phyloP scores from a whole-genome alignment of 2,329 filamentous ascomycete genomes.

The Venturia pyrina region DNA sequence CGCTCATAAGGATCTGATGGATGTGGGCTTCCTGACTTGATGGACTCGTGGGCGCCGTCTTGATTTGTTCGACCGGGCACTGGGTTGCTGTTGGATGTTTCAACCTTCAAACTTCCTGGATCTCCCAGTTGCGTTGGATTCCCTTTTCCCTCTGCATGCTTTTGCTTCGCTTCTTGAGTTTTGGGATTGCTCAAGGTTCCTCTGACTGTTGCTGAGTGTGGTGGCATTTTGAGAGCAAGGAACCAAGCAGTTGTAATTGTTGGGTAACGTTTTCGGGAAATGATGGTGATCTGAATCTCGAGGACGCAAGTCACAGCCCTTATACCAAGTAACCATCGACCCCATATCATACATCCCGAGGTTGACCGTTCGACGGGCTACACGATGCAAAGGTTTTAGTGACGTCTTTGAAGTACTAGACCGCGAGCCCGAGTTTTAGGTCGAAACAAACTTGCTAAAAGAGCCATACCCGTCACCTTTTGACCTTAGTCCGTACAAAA shows the following conservation, averaged over 20 bases:
- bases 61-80: background rate
- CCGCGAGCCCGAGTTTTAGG: background rate
- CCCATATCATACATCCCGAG: background rate
- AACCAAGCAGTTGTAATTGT: background rate
- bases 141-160: background rate
- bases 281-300: too few relatives aligned
- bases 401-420: constrained; percentile 1
- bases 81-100: background rate
- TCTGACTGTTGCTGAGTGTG: constrained; percentile 6
- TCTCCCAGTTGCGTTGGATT: background rate
- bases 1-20: constrained; percentile 4
- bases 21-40: background rate
- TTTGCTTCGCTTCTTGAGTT: constrained; percentile 6
- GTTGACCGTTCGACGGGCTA: background rate
- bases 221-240: background rate
- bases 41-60: background rate
- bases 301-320: background rate
- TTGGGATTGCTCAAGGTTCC: constrained; percentile 7
- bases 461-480: too few relatives aligned
- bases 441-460: background rate
- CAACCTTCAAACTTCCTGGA: constrained; percentile 7
- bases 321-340: background rate
- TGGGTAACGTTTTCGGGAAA: background rate
- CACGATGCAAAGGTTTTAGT: background rate
- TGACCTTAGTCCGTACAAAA: too few relatives aligned